phyloP scores from a whole-genome alignment of 768 basidiomycete genomes.

The Mycena capillaripes region DNA sequence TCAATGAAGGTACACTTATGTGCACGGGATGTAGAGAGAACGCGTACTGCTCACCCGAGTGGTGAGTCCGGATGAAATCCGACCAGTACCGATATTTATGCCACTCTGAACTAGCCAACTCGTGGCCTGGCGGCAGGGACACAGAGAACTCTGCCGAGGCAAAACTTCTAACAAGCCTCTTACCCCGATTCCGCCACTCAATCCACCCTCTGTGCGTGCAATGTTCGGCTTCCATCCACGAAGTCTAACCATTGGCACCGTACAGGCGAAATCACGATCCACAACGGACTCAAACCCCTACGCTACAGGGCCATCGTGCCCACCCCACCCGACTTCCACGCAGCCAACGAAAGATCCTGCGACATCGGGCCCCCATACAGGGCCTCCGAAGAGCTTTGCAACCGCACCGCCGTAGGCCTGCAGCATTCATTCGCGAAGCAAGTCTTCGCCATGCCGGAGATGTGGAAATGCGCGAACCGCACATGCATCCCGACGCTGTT shows the following conservation, averaged over 20 bases:
- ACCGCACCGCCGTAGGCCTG: conserved; percentile 1
- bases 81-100: background rate
- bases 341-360: conserved; percentile 15
- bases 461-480: background rate
- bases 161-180: no score
- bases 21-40: no score
- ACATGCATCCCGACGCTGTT: background rate
- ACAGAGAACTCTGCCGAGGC: background rate
- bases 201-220: no score
- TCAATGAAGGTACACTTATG: no score
- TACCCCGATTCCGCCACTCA: background rate
- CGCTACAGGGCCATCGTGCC: conserved; percentile 11
- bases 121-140: background rate
- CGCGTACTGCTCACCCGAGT: background rate
- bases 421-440: conserved; percentile 13
- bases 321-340: conserved; percentile 17
- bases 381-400: conserved; percentile 18
- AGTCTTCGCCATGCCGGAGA: conserved; percentile 1
- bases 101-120: background rate
- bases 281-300: background rate
- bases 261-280: conserved; percentile 8
- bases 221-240: no score
- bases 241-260: no score
- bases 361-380: conserved; percentile 19
- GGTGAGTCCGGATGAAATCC: background rate